These are phyloP conservation scores for Acacia crassicarpa DNA, from an alignment of 306 rosid genomes.

Conservation along the genomic window DNA sequence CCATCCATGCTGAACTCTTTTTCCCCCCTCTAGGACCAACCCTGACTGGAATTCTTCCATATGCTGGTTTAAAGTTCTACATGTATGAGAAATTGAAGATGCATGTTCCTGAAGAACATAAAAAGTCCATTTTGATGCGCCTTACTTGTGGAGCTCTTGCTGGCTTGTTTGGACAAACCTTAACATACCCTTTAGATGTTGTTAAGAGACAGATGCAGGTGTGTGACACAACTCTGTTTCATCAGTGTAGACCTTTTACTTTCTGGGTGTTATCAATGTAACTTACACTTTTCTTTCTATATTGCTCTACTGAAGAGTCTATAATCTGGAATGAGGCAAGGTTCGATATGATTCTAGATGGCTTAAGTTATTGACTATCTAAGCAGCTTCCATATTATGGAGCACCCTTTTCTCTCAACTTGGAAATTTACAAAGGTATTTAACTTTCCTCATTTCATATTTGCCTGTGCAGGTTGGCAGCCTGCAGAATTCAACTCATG, in stretches of 20 bases:
- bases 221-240: conserved; percentile 8
- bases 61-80: conserved; percentile 95
- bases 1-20: conserved; percentile 19
- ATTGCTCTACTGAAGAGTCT: too few species aligned
- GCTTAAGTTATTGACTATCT: not conserved
- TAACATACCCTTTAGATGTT: conserved; percentile 94
- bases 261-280: too few species aligned
- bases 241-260: not conserved
- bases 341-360: not conserved
- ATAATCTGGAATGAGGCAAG: too few species aligned
- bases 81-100: conserved; percentile 78
- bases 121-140: conserved; percentile 66
- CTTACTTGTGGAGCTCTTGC: conserved; percentile 98
- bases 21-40: conserved; percentile 69
- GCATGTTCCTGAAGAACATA: conserved; percentile 85
- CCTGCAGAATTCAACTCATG: conserved; percentile 47
- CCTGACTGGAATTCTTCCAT: conserved; percentile 85
- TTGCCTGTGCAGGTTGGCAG: conserved; percentile 65
- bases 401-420: not conserved
- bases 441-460: conserved; percentile 23
- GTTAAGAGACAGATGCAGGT: conserved; percentile 99
- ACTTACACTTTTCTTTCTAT: too few species aligned
- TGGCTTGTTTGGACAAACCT: conserved; percentile 92
- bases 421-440: conserved; percentile 3
- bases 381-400: not conserved